A percentile compares a stretch with the other conserved stretches of the same genome.
Evolutionary conservation across 176 grass and related monocot species (phyloP).

Genomic region (Bonia amplexicaulis): DNA sequence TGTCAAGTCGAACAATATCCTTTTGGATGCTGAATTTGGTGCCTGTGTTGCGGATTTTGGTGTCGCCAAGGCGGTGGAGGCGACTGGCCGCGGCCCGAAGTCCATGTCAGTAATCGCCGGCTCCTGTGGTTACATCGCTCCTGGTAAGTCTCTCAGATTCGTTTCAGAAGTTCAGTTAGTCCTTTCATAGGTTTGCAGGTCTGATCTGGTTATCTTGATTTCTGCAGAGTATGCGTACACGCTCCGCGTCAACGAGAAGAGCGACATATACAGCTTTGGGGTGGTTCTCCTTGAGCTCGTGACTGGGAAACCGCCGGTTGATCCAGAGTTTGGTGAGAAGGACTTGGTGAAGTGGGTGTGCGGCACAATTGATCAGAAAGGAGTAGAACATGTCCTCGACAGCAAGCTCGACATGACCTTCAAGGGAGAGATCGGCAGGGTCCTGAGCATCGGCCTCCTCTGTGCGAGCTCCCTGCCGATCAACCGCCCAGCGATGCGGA

Average conservation of each 20-base stretch:
- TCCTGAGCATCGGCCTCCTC: conserved; percentile 64
- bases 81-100: conserved; percentile 30
- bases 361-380: conserved; percentile 64
- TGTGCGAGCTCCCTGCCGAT: conserved; percentile 83
- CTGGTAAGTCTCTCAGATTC: conserved; percentile 36
- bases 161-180: neutral
- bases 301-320: conserved; percentile 62
- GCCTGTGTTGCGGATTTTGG: conserved; percentile 71
- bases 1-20: conserved; percentile 89
- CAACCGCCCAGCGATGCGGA: conserved; percentile 73
- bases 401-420: conserved; percentile 39
- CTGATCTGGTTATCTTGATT: neutral
- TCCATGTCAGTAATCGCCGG: conserved; percentile 87
- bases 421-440: conserved; percentile 58
- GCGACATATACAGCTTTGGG: conserved; percentile 88
- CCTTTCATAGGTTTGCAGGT: neutral
- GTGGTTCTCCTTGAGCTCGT: conserved; percentile 86
- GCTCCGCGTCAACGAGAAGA: conserved; percentile 85
- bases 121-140: conserved; percentile 83
- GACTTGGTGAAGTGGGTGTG: conserved; percentile 90
- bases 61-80: conserved; percentile 63
- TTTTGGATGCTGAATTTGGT: conserved; percentile 66
- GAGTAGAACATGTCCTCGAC: conserved; percentile 56
- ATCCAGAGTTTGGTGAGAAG: conserved; percentile 82
- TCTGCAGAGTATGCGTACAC: conserved; percentile 82